Conservation (phyloP, 2,329 filamentous ascomycete genomes). For the Botrytis deweyae region DNA sequence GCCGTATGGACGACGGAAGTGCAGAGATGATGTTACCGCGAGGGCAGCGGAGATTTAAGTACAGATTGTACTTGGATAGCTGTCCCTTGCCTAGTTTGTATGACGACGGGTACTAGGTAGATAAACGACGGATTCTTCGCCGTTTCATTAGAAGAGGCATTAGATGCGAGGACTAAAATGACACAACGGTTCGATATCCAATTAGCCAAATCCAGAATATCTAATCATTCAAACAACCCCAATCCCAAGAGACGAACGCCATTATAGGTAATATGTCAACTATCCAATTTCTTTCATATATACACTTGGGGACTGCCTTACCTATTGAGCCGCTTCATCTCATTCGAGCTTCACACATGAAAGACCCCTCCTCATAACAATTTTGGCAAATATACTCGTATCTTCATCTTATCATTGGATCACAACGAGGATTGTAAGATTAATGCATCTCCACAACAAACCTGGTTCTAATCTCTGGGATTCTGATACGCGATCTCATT, state of each 20-base stretch:
- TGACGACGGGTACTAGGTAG: neutral
- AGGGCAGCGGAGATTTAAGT: slow-evolving; percentile 3
- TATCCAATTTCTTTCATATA: neutral
- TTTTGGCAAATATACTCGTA: slow-evolving; percentile 13
- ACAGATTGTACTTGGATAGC: neutral
- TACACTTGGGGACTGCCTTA: neutral
- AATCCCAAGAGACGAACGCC: neutral
- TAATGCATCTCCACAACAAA: slow-evolving; percentile 15
- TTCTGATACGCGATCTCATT: slow-evolving; percentile 9
- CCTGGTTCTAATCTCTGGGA: neutral
- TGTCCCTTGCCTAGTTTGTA: neutral
- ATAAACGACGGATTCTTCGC: neutral
- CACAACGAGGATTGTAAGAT: neutral
- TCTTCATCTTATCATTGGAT: slow-evolving; percentile 15
- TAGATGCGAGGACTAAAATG: neutral
- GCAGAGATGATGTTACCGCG: slow-evolving; percentile 1
- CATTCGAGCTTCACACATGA: neutral
- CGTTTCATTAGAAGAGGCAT: neutral
- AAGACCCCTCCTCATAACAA: neutral
- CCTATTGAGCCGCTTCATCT: neutral
- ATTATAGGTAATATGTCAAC: neutral
- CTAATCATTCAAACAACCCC: neutral
- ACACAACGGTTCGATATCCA: neutral
- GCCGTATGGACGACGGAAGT: neutral
- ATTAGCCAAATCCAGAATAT: neutral